These are phyloP conservation scores for Grifola frondosa DNA, from an alignment of 1,284 basidiomycete genomes.

Conservation along the genomic window DNA sequence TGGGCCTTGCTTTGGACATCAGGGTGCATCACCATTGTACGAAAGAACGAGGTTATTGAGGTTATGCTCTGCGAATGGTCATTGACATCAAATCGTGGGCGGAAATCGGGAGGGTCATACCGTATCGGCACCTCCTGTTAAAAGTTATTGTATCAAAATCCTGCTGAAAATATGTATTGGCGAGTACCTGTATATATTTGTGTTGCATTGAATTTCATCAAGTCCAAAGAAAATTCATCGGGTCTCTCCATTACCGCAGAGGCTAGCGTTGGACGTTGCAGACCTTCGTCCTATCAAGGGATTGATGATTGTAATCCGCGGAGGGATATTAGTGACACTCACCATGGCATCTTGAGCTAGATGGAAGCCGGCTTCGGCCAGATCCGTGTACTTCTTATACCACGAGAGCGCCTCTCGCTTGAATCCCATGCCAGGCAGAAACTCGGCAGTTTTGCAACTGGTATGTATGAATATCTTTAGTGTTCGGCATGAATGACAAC, in stretches of 20 bases:
- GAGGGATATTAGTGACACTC: not conserved
- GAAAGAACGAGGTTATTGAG: conserved; percentile 22
- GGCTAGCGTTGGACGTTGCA: conserved; percentile 18
- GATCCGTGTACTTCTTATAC: conserved; percentile 9
- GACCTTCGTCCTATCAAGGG: conserved; percentile 19
- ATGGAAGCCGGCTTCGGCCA: conserved; percentile 10
- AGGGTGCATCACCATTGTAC: conserved; percentile 30
- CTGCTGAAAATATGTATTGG: not conserved
- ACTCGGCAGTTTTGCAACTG: conserved; percentile 22
- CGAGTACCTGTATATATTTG: conserved; percentile 14
- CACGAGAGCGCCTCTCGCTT: conserved; percentile 13
- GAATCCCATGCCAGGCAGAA: conserved; percentile 24
- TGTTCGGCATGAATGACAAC: not conserved
- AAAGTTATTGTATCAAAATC: conserved; percentile 56
- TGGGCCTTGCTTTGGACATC: conserved; percentile 30
- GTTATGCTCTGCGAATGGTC: conserved; percentile 7
- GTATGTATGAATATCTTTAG: not conserved
- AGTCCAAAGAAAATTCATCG: conserved; percentile 6
- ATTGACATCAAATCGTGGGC: not conserved
- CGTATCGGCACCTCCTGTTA: conserved; percentile 11
- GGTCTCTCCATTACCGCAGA: conserved; percentile 55
- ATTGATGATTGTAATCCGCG: too few species aligned
- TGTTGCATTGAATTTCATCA: conserved; percentile 12
- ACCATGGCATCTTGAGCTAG: conserved; percentile 14
- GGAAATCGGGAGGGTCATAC: not conserved